Base-by-base conservation (phyloP, 2,329 filamentous ascomycete genomes). In the Ophiostoma sp. region DNA sequence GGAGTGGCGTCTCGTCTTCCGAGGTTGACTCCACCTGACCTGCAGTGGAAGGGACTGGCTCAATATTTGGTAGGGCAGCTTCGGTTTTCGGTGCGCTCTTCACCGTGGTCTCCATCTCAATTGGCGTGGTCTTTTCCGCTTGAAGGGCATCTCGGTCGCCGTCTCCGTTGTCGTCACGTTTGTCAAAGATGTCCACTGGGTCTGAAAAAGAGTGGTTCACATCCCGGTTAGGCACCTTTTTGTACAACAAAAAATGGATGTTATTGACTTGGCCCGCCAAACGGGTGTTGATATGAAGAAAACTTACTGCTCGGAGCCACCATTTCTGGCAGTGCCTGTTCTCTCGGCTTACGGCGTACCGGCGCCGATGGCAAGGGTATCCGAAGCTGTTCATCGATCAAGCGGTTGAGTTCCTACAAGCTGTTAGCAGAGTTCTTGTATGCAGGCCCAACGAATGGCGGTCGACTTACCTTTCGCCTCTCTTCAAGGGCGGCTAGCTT, bases 381-480 rank as follows among this genome's bases (percentile, higher is more conserved):
- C 70, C 80, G 79, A 42, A 85, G 76, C 73, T 83, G 79, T 72
- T 84, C 83, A 45, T 85, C 83, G 52, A 85, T 82, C 55, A 81
- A 78, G 25, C 80, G 82, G 70, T 84, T 84, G 73, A 85, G 79
- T 76, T 85, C 83, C 83, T 84, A 19, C 17, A 52, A 17, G 28
- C 8, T 28, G 28, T 52, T 22, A 55, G 19, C 7, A 36, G 28
- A 11, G 42, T 64, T 63, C 6, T 31, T 31, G 4, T 12, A 6
- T 19, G 1, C 6, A n/a, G n/a, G n/a, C n/a, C n/a, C n/a, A n/a
- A n/a, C n/a, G n/a, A n/a, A n/a, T 39, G 55, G 11, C 42, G 64
- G 22, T 31, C 25, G 8, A 61, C 63, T 50, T 57, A 82, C 81
- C 71, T 73, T 79, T 76, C 82, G 76, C 75, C 77, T 79, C 70